Conservation (phyloP, 2,329 filamentous ascomycete species). For the Aspergillus sp. region DNA sequence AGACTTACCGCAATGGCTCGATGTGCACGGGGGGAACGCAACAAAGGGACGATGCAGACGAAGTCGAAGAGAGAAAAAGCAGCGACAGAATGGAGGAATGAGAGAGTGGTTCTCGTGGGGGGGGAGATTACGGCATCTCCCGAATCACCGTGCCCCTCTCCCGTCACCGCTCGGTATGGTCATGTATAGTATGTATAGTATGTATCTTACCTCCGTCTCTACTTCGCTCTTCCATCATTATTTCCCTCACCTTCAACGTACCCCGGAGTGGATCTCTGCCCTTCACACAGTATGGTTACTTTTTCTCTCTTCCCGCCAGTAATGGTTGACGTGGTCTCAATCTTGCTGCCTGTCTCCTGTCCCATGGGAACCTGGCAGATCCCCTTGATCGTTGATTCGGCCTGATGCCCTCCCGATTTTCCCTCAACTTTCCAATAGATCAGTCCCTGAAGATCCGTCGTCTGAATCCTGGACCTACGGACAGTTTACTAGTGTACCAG, state of each 20-base stretch:
- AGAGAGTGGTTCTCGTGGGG: slow-evolving; percentile 17
- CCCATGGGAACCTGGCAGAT: neutral
- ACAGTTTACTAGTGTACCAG: neutral
- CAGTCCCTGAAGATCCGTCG: slow-evolving; percentile 6
- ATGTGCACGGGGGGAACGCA: neutral
- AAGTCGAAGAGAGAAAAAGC: slow-evolving; percentile 3
- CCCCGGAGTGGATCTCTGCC: neutral
- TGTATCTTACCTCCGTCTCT: slow-evolving; percentile 1
- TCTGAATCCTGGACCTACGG: neutral
- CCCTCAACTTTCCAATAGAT: slow-evolving; percentile 5
- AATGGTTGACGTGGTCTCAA: slow-evolving; percentile 8
- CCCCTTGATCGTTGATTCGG: neutral
- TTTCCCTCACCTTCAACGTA: neutral
- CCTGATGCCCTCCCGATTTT: neutral
- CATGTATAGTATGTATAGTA: too few relatives aligned
- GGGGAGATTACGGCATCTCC: slow-evolving; percentile 11
- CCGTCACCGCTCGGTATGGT: neutral
- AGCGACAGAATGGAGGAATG: slow-evolving; percentile 4
- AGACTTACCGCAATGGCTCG: slow-evolving; percentile 2
- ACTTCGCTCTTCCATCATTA: neutral
- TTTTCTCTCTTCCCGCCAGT: neutral
- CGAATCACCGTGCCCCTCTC: slow-evolving; percentile 1
- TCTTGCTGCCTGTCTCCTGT: neutral
- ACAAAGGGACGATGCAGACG: slow-evolving; percentile 3
- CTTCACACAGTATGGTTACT: slow-evolving; percentile 8